Base-by-base conservation (phyloP, 331 rosid species). In the Erythrophleum ivorense region DNA sequence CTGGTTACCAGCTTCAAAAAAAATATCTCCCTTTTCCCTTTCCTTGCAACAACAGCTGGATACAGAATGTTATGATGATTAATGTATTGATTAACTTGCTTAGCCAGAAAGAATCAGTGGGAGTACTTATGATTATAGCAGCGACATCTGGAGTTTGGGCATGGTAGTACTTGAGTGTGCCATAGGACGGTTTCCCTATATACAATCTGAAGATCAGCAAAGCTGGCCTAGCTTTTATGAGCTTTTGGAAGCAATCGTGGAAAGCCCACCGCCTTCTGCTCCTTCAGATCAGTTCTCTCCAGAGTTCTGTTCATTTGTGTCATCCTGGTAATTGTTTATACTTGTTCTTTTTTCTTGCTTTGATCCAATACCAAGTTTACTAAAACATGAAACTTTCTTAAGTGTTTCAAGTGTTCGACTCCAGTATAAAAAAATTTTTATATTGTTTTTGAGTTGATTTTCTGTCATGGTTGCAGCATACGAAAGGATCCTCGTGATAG, bases 81-180 rank as follows among this genome's bases (percentile, higher is more conserved):
- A 40, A 60, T 66, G 57, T 49, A 58, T 68, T 83, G 76, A 64
- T 83, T 77, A 85, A 73, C 73, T 40, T 84, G 65, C 84, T 64
- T 86, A 95, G 99, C 98, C 99, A 19, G 99, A 95, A 89, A 89
- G 98, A 86, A 95, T 95, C 74, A 91, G 90, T 34, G 98, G 97
- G 79, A 87, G 92, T 71, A 85, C 98, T 75, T 95, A 95, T 53
- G 98, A 93, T 85, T 93, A 89, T 69, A 95, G 98, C 91, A 82
- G 99, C 71, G 99, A 95, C 63, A 90, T 95, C 54, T 95, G 98
- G 99, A 95, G 98, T 81, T 91, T 95, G 84, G 98, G 98, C 60
- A 33, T 95, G 98, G 97, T 95, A 63, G 91, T 95, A 57, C 99
- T 93, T 9, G 98, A 95, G 86, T 95, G 99, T 88, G 97, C 98